Evolutionary conservation across 495 filamentous ascomycete genomes (phyloP), one percentile per base, ranked within the genome.

Genomic region (Bombardia bombarda): DNA sequence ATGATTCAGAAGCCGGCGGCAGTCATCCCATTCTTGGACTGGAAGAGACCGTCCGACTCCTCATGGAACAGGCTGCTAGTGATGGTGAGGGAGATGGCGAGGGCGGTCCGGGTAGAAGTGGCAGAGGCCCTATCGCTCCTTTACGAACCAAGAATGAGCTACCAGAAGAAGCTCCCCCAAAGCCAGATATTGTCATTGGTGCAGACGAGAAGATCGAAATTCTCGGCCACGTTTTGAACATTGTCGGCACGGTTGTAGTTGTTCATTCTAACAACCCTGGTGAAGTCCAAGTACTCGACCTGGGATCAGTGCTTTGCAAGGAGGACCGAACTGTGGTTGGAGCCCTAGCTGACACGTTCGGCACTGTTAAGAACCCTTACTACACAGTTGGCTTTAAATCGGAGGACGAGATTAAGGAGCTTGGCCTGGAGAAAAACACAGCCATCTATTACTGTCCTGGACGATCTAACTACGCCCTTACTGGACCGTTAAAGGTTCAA

Each of bases 401-500:
- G 20, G 63, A 73, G 2, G 70, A 73, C 8, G 86, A 89, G 37
- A 77, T 92, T 20, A 61, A 70, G 8, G 75, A 80, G 19, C 68
- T 74, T 8, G 82, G 79, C n/a, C 52, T 96, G 5, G 56, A 57
- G 5, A 62, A 70, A 28, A 84, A 80, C n/a, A 75, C 75, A 20
- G 68, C 70, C 9, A 63, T 96, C 1, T 96, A 77, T 64, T 95
- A 94, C 45, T 80, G 89, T 1, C 74, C 80, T 16, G 56, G 72
- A 13, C 80, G 89, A 53, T 84, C 86, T 38, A 79, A 72, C 3
- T 89, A 82, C 43, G 85, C 93, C 13, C 89, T 94, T 53, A 95
- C 90, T 0, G 75, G 92, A 60, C 71, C 79, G 3, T 62, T 96
- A 33, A 83, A 83, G 59, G 70, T 72, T 19, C 50, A 79, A 41